These are phyloP conservation scores for Heliocybe sulcata DNA, from an alignment of 1,284 basidiomycete species.

Conservation along the genomic window DNA sequence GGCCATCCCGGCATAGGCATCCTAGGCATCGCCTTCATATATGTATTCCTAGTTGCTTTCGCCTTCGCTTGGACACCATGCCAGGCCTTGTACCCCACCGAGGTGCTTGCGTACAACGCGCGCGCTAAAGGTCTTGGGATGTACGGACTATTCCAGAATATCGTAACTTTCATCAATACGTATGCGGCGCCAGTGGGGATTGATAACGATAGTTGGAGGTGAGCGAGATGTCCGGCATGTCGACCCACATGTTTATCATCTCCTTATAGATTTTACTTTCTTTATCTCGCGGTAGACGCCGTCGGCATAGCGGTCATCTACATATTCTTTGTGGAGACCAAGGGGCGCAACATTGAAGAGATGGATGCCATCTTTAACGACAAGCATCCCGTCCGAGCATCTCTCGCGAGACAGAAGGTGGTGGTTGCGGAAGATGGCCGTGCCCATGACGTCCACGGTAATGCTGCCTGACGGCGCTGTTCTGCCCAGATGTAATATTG, in stretches of 20 bases:
- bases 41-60: constrained; percentile 13
- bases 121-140: constrained; percentile 14
- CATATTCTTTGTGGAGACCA: constrained; percentile 8
- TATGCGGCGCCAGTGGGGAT: constrained; percentile 14
- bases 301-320: constrained; percentile 7
- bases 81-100: constrained; percentile 14
- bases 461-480: too few species aligned
- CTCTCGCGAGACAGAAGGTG: constrained; percentile 9
- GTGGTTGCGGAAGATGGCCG: neutral
- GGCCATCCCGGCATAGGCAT: constrained; percentile 10
- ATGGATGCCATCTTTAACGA: constrained; percentile 5
- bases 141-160: constrained; percentile 11
- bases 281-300: constrained; percentile 11
- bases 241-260: neutral
- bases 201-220: constrained; percentile 9
- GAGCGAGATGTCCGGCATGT: neutral
- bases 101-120: constrained; percentile 13
- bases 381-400: constrained; percentile 10
- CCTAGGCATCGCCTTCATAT: constrained; percentile 12
- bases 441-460: too few species aligned
- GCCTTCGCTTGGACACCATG: constrained; percentile 13
- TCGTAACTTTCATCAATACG: constrained; percentile 14
- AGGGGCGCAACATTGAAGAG: constrained; percentile 8
- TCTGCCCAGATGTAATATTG: too few species aligned
- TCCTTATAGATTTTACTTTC: constrained; percentile 10